Evolutionary conservation across 2,329 filamentous ascomycete genomes (phyloP), one percentile per base, ranked within the genome.

Genomic region (Epichloe scottii): DNA sequence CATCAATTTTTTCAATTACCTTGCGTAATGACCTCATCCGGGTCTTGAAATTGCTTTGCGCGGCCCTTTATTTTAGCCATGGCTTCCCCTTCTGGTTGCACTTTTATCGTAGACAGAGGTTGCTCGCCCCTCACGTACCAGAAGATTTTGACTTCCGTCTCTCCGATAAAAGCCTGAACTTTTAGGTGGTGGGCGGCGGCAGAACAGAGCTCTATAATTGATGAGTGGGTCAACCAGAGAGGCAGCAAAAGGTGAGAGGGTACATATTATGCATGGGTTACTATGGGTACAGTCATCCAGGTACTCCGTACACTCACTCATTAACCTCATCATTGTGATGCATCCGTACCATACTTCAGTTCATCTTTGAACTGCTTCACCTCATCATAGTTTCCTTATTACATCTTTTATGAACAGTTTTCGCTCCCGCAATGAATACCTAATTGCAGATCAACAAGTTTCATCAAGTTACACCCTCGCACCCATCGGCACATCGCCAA

Each of bases 11-110:
- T 4, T 15, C 30, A 53, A 59, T 48, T 67, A 87, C 84, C 84
- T 68, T 80, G 79, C 1, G 71, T 72, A 46, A 79, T 73, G 42
- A 76, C 73, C 58, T 84, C 81, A 50, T 84, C 77, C 41, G 79
- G 69, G 48, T 84, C 78, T 51, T 79, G 74, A 57, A 87, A 73
- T 43, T 82, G 73, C 63, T 79, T 75, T 44, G 79, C 76, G 44
- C 78, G 72, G 49, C 77, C 73, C 54, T 74, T 78, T 58, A 66
- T 53, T 57, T 71, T 74, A 30, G 68, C 71, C 73, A 82, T 82
- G 59, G 70, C 54, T 56, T 38, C 39, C 42, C 43, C 56, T 46
- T 46, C 53, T 53, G 42, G 51, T 50, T 54, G 51, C 48, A 55
- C 50, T 51, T 43, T 21, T 47, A 49, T 50, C 41, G 56, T 40